Evolutionary conservation across 2,329 filamentous ascomycete genomes (phyloP).

Genomic region (Apiospora phragmitis): DNA sequence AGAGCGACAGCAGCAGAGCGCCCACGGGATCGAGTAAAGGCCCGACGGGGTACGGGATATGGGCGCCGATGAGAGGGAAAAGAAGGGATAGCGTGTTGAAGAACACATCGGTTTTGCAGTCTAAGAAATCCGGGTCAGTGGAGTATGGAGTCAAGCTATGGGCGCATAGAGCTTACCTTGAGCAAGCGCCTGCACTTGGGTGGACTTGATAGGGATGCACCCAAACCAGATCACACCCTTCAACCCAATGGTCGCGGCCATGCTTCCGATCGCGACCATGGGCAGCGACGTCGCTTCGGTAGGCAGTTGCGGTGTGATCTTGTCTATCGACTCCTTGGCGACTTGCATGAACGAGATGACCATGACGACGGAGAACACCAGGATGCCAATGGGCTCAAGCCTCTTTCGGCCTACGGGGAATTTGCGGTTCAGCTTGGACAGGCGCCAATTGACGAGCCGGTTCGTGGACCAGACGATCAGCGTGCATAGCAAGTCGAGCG

Average conservation of each 20-base stretch:
- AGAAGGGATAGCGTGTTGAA: constrained; percentile 65
- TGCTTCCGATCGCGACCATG: constrained; percentile 40
- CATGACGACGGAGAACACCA: constrained; percentile 66
- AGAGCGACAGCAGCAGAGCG: constrained; percentile 62
- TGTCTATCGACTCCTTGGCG: constrained; percentile 58
- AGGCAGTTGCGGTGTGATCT: constrained; percentile 36
- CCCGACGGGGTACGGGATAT: constrained; percentile 44
- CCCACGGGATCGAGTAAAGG: constrained; percentile 56
- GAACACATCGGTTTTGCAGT: constrained; percentile 64
- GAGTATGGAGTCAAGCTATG: accelerated
- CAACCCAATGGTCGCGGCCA: constrained; percentile 53
- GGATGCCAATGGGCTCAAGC: constrained; percentile 61
- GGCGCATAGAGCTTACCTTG: constrained; percentile 32
- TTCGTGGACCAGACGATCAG: constrained; percentile 63
- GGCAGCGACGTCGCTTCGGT: background rate
- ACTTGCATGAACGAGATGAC: constrained; percentile 63
- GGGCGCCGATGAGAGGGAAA: constrained; percentile 62
- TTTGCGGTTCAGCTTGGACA: constrained; percentile 47
- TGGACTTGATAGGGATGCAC: constrained; percentile 61
- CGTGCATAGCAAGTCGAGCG: constrained; percentile 60
- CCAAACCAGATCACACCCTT: constrained; percentile 63
- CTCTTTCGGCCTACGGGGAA: constrained; percentile 60
- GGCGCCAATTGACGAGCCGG: constrained; percentile 56
- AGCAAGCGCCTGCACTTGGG: constrained; percentile 62
- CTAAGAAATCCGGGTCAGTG: constrained; percentile 24